Evolutionary conservation across 2,329 filamentous ascomycete species (phyloP).

Genomic region (Keithomyces neogunnii): DNA sequence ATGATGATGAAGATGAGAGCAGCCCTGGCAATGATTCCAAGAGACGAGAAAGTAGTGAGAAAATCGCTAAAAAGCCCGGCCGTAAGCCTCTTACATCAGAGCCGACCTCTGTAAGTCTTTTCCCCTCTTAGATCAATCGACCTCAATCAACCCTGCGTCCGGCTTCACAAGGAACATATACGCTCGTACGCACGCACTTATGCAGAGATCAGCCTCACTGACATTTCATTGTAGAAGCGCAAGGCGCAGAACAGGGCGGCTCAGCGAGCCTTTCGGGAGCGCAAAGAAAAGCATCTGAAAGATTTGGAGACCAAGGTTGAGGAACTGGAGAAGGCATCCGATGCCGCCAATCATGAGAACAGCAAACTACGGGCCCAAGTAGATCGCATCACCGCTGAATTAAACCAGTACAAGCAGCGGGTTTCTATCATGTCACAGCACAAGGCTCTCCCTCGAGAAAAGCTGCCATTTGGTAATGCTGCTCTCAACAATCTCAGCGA

Average conservation of each 20-base stretch:
- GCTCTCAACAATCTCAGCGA: constrained; percentile 55
- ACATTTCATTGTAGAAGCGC: constrained; percentile 56
- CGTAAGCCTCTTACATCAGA: constrained; percentile 93
- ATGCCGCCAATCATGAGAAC: constrained; percentile 80
- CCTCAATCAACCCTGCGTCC: too few species aligned
- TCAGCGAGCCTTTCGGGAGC: constrained; percentile 86
- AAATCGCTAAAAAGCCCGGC: constrained; percentile 88
- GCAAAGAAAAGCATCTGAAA: constrained; percentile 86
- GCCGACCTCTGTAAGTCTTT: constrained; percentile 76
- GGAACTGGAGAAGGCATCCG: constrained; percentile 73
- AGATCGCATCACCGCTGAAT: constrained; percentile 74
- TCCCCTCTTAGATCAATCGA: neutral
- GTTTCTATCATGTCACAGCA: constrained; percentile 49
- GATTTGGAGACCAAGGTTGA: constrained; percentile 73
- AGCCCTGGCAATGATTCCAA: constrained; percentile 44
- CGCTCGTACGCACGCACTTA: neutral
- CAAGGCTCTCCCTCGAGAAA: constrained; percentile 31
- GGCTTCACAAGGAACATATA: too few species aligned
- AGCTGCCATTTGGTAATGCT: constrained; percentile 31
- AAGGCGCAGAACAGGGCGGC: constrained; percentile 94
- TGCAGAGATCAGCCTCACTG: constrained; percentile 1
- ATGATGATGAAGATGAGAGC: constrained; percentile 59
- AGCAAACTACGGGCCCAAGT: constrained; percentile 75
- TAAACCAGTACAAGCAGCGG: constrained; percentile 85
- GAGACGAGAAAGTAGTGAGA: constrained; percentile 75